phyloP scores from a whole-genome alignment of 1,139 yeast genomes.

The Pichia sp. region DNA sequence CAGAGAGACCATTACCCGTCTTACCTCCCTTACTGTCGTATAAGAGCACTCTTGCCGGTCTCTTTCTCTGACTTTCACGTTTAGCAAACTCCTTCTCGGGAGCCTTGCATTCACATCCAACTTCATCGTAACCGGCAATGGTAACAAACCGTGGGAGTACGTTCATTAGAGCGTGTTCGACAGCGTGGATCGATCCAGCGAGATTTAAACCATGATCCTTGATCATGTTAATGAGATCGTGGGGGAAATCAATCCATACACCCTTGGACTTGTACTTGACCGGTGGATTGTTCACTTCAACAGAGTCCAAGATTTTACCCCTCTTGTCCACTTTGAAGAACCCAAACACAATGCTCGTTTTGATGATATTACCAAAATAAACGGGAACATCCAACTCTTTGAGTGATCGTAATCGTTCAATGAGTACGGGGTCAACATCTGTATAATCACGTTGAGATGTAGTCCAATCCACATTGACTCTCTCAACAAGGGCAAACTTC shows the following conservation, averaged over 20 bases:
- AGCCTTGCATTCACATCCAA: slow-evolving; percentile 91
- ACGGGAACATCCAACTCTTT: slow-evolving; percentile 52
- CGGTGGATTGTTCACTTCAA: slow-evolving; percentile 89
- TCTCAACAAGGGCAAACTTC: slow-evolving; percentile 69
- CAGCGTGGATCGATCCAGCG: slow-evolving; percentile 96
- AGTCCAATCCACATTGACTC: slow-evolving; percentile 91
- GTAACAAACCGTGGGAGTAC: slow-evolving; percentile 60
- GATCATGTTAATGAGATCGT: slow-evolving; percentile 50
- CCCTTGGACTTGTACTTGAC: slow-evolving; percentile 65
- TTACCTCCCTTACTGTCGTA: slow-evolving; percentile 78
- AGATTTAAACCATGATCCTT: slow-evolving; percentile 50
- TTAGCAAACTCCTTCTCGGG: slow-evolving; percentile 91
- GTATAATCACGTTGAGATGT: slow-evolving; percentile 89
- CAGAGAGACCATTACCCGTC: slow-evolving; percentile 70
- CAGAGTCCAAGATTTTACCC: slow-evolving; percentile 79
- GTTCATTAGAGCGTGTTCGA: slow-evolving; percentile 83
- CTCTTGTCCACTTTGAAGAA: slow-evolving; percentile 78
- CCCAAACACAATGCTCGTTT: slow-evolving; percentile 80
- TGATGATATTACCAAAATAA: slow-evolving; percentile 66
- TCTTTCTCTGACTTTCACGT: slow-evolving; percentile 54
- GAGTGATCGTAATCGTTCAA: slow-evolving; percentile 56
- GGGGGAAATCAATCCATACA: slow-evolving; percentile 85
- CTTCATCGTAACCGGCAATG: slow-evolving; percentile 56
- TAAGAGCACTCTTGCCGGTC: slow-evolving; percentile 84
- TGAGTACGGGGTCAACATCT: slow-evolving; percentile 80